Evolutionary conservation across 2,329 filamentous ascomycete genomes (phyloP), one percentile per base, ranked within the genome.

Genomic region (Corniculantispora saksenae): DNA sequence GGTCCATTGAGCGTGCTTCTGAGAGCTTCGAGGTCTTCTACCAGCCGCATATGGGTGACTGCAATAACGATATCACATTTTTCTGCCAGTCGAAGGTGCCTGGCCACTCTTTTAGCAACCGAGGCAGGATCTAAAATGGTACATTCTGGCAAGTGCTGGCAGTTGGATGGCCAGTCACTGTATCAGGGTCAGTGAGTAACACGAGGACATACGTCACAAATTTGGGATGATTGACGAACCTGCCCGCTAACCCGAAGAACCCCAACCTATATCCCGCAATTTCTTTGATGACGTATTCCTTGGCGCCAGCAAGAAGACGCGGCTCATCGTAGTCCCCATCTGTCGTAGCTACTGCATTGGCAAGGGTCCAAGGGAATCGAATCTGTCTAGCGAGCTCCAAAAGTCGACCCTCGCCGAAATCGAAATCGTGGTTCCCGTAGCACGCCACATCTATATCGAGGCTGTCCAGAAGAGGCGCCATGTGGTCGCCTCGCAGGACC

Each of bases 31-130:
- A 68, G n/a, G 59, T 68, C 67, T 55, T 68, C 71, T 7, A 61
- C 60, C 2, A 72, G 65, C 1, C 70, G 69, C 69, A 71, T 71
- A 38, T 73, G 71, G 5, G 70, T 71, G 2, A 73, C 50, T 12
- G 70, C 70, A 35, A 73, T 68, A 13, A 73, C 70, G 4, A 73
- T 32, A 47, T 72, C 68, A 43, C 71, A 72, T 21, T 64, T 55
- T 32, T 70, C 66, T 12, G 19, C 38, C 15, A 60, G 21, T 6
- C 68, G 58, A 23, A 69, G 60, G 51, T 64, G 67, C 1, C 25
- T 43, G 10, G 66, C 54, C 13, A 61, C 51, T 48, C 50, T 12
- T 12, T 58, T 58, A 10, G 66, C 63, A 7, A 62, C 57, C 4
- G 23, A 35, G 8, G 64, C 29, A 13, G 67, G 67, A 12, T 70